Evolutionary conservation across 2,329 filamentous ascomycete genomes (phyloP), one percentile per base, ranked within the genome.

Genomic region (Neonectria magnoliae): DNA sequence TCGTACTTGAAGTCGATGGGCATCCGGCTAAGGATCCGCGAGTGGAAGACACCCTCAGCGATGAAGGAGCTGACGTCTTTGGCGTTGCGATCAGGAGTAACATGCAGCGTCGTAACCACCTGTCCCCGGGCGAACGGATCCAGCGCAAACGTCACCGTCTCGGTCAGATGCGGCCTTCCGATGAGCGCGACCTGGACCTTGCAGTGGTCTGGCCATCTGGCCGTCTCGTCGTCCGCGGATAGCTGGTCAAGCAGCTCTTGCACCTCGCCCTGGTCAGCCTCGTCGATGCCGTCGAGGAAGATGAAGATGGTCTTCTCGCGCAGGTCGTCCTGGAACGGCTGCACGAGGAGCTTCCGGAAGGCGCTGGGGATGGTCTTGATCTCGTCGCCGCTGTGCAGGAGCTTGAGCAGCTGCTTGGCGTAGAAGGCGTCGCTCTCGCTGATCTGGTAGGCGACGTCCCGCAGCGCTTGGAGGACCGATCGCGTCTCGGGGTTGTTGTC

Each of bases 231-330:
- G 1, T 68, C 68, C 0, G 75, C 69, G 0, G 75, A 75, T 5
- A 83, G 71, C 9, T 81, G 73, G 2, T 74, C 71, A 0, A 83
- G 65, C 2, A 84, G 75, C 20, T 80, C 74, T 9, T 75, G 63
- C 4, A 82, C 71, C 7, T 83, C 81, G 0, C 72, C 70, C 1
- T 73, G 70, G 5, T 80, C 76, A 0, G 81, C 81, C 68, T 85
- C 83, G 57, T 85, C 83, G 5, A 85, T 74, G 4, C 81, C 83
- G 47, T 85, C 83, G 3, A 85, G 68, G 33, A 85, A 76, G n/a
- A 85, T 68, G 69, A 82, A 84, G 2, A 81, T 74, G 3, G 69
- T 75, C 31, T 79, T 78, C 2, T 73, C 72, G 7, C 75, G 75
- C 7, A 68, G 62, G n/a, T 77, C 76, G 4, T 76, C 72, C 6